Evolutionary conservation across 2,329 filamentous ascomycete genomes (phyloP).

Genomic region (Xylaria hypoxylon): DNA sequence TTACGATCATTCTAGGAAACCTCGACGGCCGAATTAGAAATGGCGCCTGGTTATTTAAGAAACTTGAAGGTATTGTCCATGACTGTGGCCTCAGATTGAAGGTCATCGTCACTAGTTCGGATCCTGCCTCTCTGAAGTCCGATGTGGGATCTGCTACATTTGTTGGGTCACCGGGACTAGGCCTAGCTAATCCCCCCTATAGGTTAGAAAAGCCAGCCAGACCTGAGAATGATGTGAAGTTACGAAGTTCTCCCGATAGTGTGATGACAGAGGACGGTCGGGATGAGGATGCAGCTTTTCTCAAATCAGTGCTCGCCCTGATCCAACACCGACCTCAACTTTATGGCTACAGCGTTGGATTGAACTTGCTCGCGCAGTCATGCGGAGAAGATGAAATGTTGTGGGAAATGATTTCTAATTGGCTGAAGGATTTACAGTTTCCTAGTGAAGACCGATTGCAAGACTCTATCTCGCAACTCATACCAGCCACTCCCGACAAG

Average conservation of each 20-base stretch:
- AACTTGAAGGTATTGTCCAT: not conserved
- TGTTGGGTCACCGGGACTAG: not conserved
- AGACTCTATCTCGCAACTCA: conserved; percentile 9
- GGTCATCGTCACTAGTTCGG: conserved; percentile 10
- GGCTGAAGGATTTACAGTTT: not conserved
- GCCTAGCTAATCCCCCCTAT: not conserved
- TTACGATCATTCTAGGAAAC: not conserved
- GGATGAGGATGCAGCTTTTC: not conserved
- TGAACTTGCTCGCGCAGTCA: not conserved
- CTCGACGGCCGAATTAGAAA: not conserved
- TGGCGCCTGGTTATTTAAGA: not conserved
- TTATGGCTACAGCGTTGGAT: not conserved
- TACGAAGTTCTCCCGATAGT: too few relatives aligned
- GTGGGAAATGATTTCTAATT: not conserved
- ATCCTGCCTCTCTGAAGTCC: conserved; percentile 5
- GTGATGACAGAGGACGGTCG: conserved; percentile 1
- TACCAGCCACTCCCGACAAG: not conserved
- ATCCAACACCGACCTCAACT: conserved; percentile 8
- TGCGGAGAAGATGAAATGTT: conserved; percentile 1
- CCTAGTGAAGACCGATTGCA: conserved; percentile 5
- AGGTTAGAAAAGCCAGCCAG: not conserved
- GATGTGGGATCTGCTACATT: not conserved
- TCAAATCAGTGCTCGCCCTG: not conserved
- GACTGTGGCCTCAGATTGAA: conserved; percentile 18
- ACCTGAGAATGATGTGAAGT: not conserved